Evolutionary conservation across 768 basidiomycete species (phyloP).

Genomic region (Pleurotus platypus): DNA sequence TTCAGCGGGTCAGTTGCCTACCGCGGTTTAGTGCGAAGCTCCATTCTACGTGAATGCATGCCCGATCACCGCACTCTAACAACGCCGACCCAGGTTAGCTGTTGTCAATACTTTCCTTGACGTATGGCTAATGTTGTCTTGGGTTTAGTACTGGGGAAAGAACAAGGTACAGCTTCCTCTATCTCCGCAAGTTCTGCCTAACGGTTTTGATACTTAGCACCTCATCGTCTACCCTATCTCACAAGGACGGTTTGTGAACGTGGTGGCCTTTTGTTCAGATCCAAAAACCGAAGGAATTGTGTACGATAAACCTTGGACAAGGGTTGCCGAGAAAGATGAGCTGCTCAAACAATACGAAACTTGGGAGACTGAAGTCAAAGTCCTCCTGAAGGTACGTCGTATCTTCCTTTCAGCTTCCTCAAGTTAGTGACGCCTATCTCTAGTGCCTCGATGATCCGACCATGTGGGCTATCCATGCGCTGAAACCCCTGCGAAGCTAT

Average conservation of each 20-base stretch:
- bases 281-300: slow-evolving; percentile 33
- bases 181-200: background rate
- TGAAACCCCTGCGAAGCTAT: slow-evolving; percentile 36
- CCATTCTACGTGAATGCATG: slow-evolving; percentile 17
- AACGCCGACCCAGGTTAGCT: slow-evolving; percentile 21
- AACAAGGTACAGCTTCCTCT: slow-evolving; percentile 19
- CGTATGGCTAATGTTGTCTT: background rate
- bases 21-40: slow-evolving; percentile 26
- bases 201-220: slow-evolving; percentile 28
- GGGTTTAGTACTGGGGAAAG: slow-evolving; percentile 20
- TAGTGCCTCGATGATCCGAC: slow-evolving; percentile 32
- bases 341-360: slow-evolving; percentile 29
- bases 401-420: background rate
- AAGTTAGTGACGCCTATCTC: background rate
- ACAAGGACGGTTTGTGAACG: slow-evolving; percentile 43
- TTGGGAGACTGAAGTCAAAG: slow-evolving; percentile 46
- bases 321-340: slow-evolving; percentile 28
- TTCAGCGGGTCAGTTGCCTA: slow-evolving; percentile 33
- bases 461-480: slow-evolving; percentile 39
- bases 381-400: slow-evolving; percentile 35
- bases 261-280: slow-evolving; percentile 36
- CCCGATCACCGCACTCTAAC: slow-evolving; percentile 26
- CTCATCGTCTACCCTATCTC: slow-evolving; percentile 49
- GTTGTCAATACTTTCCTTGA: background rate
- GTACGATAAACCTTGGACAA: slow-evolving; percentile 11